A percentile compares a stretch with the other conserved stretches of the same genome.
Conservation (phyloP, 192 early-diverging fungal genomes). For the Rhizophagus prolifer region DNA sequence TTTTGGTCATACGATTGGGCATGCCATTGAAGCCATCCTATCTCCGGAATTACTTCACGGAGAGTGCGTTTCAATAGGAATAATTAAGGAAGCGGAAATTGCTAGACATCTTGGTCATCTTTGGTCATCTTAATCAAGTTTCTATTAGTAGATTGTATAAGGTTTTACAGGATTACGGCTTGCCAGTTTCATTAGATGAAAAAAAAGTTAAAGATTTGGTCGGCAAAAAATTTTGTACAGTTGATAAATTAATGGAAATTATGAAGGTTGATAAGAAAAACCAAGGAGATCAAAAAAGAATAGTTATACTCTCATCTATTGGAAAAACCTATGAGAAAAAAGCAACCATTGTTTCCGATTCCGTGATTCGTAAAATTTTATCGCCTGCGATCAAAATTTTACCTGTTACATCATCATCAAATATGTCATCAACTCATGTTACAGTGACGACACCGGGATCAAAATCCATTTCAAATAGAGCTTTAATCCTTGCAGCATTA, state of each 20-base stretch:
- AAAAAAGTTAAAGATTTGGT: conserved; percentile 63
- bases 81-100: conserved; percentile 93
- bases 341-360: conserved; percentile 82
- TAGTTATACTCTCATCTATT: conserved; percentile 83
- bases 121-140: conserved; percentile 84
- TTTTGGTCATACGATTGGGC: conserved; percentile 96
- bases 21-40: conserved; percentile 92
- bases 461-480: conserved; percentile 98
- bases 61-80: conserved; percentile 94
- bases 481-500: conserved; percentile 86
- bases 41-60: conserved; percentile 90
- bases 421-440: conserved; percentile 40
- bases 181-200: conserved; percentile 85
- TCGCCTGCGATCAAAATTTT: conserved; percentile 70
- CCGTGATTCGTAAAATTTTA: conserved; percentile 80
- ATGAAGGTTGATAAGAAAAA: conserved; percentile 98
- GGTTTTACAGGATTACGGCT: conserved; percentile 80
- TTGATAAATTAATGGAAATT: conserved; percentile 84
- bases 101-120: conserved; percentile 84
- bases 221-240: conserved; percentile 64
- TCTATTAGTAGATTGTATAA: conserved; percentile 81
- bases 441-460: conserved; percentile 82
- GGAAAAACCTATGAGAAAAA: conserved; percentile 82
- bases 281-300: conserved; percentile 84
- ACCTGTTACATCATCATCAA: conserved; percentile 47